Evolutionary conservation across 2,329 filamentous ascomycete genomes (phyloP), one percentile per base, ranked within the genome.

Genomic region (Neonectria faginata): DNA sequence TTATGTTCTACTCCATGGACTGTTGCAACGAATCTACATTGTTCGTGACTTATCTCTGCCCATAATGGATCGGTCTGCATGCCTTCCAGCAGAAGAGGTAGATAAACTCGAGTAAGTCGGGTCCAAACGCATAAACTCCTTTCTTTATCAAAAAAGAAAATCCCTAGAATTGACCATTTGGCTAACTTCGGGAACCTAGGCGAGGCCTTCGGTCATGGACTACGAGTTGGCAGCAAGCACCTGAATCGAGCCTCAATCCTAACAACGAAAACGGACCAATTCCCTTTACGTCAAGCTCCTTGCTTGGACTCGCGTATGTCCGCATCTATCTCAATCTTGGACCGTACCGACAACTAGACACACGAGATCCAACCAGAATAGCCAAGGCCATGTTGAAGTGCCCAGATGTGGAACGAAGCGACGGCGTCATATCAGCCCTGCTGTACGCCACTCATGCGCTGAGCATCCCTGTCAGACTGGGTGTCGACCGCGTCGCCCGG

Each of bases 391-490:
- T 85, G 3, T 65, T 66, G 14, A 70, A 70, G 2, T 74, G 78
- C 0, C 82, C 82, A 0, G 71, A 73, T 0, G 81, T 86, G 0
- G 79, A 83, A 44, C 79, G 84, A 0, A 83, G 83, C 22, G 81
- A 85, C 45, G 81, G 83, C 0, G 74, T 84, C 3, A 79, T 83
- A 3, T 79, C 81, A 0, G 85, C 86, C 0, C 77, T 86, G 1
- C 75, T 88, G 0, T 86, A 88, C 65, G 81, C 84, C 1, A 82
- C 84, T 0, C 85, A 88, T 50, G 84, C 84, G 8, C 76, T 88
- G 0, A 86, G 85, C 52, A 86, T 87, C 0, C 86, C 86, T 0
- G 85, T 88, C 5, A 77, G 85, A 22, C 70, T 88, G 0, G 86
- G 86, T 0, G 82, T 88, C 16, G 84, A 86, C 56, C 81, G 83